Evolutionary conservation across 1,139 yeast species (phyloP), one percentile per base, ranked within the genome.

Genomic region (Protomyces lactucae-debilis): DNA sequence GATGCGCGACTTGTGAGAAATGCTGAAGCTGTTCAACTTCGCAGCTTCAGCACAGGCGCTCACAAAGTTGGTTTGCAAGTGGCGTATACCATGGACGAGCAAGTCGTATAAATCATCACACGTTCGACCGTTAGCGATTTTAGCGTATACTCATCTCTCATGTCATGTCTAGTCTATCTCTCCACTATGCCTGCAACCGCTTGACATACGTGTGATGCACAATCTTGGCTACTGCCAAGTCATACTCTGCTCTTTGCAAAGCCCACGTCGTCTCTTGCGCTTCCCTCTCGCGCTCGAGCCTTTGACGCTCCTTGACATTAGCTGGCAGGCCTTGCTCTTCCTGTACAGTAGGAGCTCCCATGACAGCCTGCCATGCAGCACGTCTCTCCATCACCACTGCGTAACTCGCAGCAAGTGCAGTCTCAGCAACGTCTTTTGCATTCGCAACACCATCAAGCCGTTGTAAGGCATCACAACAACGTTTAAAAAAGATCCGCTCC

Each of bases 1-100:
- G 90, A 85, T 70, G 81, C 84, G 6, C 82, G 82, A 68, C 80
- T 83, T 60, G 78, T 89, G 18, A 73, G 73, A 23, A 85, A 85
- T 53, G 82, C 83, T 2, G 92, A 87, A 68, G 78, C 80, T 55
- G 96, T 91, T 9, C 83, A 84, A 71, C 84, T 91, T 70, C 80
- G 88, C 64, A 79, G 85, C 32, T 88, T 91, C 71, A 77, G 82
- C 43, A 90, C 97, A 0, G 80, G 80, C 65, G 79, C 82, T 36
- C 96, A 89, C 73, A 81, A 83, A 65, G 85, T 91, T 23, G 57
- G 67, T 40, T 86, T 96, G 0, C 78, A 83, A 61, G 97, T 91
- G 9, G 87, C 89, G 66, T 91, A 90, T 73, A 85, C 74, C 64
- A 23, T 54, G 57, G 64, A 48, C 40, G 64, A 45, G 40, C 64